Evolutionary conservation across 1,139 yeast genomes (phyloP).

Genomic region (Pneumocystis carinii): DNA sequence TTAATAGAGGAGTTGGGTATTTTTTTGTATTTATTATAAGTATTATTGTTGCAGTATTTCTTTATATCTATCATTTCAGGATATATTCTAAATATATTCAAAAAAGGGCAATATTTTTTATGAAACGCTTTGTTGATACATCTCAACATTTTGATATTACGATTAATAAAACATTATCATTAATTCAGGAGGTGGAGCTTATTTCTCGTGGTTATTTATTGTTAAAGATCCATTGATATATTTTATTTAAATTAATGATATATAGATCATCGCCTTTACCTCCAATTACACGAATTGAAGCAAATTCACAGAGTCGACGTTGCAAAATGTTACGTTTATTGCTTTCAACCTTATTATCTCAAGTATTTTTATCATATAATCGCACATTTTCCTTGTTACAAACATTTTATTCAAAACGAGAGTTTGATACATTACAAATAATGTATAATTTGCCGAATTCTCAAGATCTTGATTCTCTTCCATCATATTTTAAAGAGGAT

Average conservation of each 20-base stretch:
- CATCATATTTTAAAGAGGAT: conserved; percentile 1
- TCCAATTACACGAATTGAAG: conserved; percentile 5
- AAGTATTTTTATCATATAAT: conserved; percentile 12
- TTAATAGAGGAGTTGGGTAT: conserved; percentile 6
- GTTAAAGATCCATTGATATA: conserved; percentile 13
- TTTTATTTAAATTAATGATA: not conserved
- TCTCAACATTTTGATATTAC: conserved; percentile 24
- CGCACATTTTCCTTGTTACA: conserved; percentile 16
- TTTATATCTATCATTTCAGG: conserved; percentile 19
- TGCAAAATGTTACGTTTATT: conserved; percentile 4
- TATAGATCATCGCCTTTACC: not conserved
- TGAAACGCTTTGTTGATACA: conserved; percentile 20
- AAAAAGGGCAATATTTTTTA: conserved; percentile 21
- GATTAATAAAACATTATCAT: conserved; percentile 21
- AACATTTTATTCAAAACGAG: conserved; percentile 4
- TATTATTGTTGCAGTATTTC: conserved; percentile 11
- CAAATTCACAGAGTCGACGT: conserved; percentile 3
- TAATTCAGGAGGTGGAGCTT: conserved; percentile 28
- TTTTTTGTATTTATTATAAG: conserved; percentile 18
- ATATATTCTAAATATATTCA: conserved; percentile 23
- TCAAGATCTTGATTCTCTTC: conserved; percentile 14
- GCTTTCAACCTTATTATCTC: conserved; percentile 17
- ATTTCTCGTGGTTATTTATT: conserved; percentile 23
- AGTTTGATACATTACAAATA: conserved; percentile 8
- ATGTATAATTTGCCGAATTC: conserved; percentile 11